These are phyloP conservation scores for Daldinia concentrica DNA, from an alignment of 495 filamentous ascomycete genomes.

Conservation along the genomic window DNA sequence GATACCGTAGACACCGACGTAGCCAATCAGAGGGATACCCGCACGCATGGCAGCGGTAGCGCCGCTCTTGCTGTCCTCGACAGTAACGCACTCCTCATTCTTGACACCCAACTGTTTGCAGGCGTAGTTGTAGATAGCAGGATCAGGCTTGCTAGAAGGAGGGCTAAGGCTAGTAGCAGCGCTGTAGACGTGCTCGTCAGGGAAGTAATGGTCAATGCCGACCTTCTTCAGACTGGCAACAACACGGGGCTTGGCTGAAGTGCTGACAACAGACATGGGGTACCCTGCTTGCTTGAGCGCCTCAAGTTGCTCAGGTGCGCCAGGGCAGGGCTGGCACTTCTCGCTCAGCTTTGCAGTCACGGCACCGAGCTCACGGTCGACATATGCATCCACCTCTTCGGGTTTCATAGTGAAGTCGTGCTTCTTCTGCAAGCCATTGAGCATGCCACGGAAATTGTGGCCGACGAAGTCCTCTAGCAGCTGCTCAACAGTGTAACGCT, in stretches of 20 bases:
- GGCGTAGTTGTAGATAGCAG: constrained; percentile 88
- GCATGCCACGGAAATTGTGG: constrained; percentile 96
- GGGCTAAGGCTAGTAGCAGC: constrained; percentile 80
- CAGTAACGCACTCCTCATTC: constrained; percentile 78
- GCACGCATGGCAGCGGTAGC: constrained; percentile 82
- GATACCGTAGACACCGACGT: constrained; percentile 80
- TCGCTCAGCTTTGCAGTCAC: constrained; percentile 87
- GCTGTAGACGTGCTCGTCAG: constrained; percentile 76
- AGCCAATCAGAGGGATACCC: constrained; percentile 84
- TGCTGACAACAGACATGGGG: constrained; percentile 82
- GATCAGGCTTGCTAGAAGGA: constrained; percentile 91
- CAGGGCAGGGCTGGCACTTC: constrained; percentile 71
- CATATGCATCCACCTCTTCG: constrained; percentile 79
- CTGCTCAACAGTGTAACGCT: constrained; percentile 80
- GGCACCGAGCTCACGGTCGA: constrained; percentile 79
- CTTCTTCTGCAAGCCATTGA: constrained; percentile 74
- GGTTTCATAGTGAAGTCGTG: constrained; percentile 73
- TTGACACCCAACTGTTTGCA: constrained; percentile 78
- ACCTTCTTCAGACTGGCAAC: constrained; percentile 83
- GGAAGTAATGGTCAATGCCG: constrained; percentile 82
- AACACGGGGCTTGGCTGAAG: constrained; percentile 80
- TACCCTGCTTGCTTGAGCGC: constrained; percentile 71
- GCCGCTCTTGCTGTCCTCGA: constrained; percentile 92
- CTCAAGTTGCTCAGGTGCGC: constrained; percentile 73
- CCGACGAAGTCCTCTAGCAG: constrained; percentile 92